These are phyloP conservation scores for Jaapia argillacea DNA, from an alignment of 768 basidiomycete genomes.

Conservation along the genomic window DNA sequence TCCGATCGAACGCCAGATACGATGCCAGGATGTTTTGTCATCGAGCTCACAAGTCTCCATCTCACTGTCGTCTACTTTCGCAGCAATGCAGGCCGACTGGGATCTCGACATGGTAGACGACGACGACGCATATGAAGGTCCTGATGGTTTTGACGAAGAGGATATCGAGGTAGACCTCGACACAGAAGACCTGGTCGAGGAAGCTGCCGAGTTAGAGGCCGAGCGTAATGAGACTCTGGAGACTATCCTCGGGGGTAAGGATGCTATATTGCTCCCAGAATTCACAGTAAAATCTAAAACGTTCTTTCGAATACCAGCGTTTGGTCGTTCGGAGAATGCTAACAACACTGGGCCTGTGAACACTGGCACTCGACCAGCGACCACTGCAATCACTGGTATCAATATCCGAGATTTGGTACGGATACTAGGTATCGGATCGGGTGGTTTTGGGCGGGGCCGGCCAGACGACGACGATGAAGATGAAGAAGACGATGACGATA, in stretches of 20 bases:
- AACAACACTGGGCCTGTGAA: too few relatives aligned
- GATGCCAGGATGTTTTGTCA: too few relatives aligned
- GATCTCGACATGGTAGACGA: slow-evolving; percentile 17
- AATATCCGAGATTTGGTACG: not conserved
- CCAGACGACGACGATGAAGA: slow-evolving; percentile 26
- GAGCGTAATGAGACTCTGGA: slow-evolving; percentile 4
- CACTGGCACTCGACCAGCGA: too few relatives aligned
- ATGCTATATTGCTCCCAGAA: too few relatives aligned
- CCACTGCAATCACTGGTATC: not conserved
- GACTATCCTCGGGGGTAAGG: slow-evolving; percentile 9
- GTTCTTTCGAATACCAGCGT: too few relatives aligned
- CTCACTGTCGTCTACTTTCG: too few relatives aligned
- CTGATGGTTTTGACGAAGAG: slow-evolving; percentile 13
- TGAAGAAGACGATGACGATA: slow-evolving; percentile 24
- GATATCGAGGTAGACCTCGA: slow-evolving; percentile 1
- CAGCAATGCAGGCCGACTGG: not conserved
- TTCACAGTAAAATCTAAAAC: too few relatives aligned
- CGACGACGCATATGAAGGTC: slow-evolving; percentile 23
- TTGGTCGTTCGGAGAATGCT: too few relatives aligned
- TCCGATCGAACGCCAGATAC: too few relatives aligned
- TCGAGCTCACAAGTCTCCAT: too few relatives aligned
- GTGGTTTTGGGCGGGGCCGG: not conserved
- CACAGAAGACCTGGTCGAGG: not conserved
- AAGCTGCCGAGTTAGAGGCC: not conserved
- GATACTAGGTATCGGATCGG: not conserved